These are phyloP conservation scores for Aspergillus neotritici DNA, from an alignment of 2,329 filamentous ascomycete species.

Conservation along the genomic window DNA sequence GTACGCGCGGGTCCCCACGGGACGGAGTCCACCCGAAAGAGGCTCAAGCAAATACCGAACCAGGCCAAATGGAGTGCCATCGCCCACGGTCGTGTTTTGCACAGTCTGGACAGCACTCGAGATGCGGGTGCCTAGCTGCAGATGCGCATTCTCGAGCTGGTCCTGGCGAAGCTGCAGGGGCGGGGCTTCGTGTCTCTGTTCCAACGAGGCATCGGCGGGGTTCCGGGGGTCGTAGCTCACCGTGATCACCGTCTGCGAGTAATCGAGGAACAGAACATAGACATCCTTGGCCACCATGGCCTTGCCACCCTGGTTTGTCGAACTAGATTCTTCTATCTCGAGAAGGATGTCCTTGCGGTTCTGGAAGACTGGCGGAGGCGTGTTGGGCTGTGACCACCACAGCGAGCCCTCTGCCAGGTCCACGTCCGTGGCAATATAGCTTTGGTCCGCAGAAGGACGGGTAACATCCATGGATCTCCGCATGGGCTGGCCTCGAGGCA, in stretches of 20 bases:
- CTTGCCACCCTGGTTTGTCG: slow-evolving; percentile 63
- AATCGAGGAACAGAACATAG: slow-evolving; percentile 88
- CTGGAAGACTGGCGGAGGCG: slow-evolving; percentile 74
- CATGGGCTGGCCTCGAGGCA: slow-evolving; percentile 48
- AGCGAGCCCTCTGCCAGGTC: slow-evolving; percentile 67
- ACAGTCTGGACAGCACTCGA: slow-evolving; percentile 63
- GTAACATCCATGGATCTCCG: slow-evolving; percentile 68
- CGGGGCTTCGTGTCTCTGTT: slow-evolving; percentile 81
- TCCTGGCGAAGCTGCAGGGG: slow-evolving; percentile 81
- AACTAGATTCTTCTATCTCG: slow-evolving; percentile 72
- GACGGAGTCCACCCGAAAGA: slow-evolving; percentile 66
- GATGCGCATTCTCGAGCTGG: slow-evolving; percentile 81
- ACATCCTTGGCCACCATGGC: slow-evolving; percentile 71
- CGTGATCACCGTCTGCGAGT: slow-evolving; percentile 87
- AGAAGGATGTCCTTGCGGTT: slow-evolving; percentile 75
- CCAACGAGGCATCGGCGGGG: slow-evolving; percentile 64
- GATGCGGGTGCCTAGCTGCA: slow-evolving; percentile 73
- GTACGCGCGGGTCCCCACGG: slow-evolving; percentile 83
- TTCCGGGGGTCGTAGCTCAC: slow-evolving; percentile 72
- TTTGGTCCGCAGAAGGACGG: slow-evolving; percentile 68
- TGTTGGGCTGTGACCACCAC: slow-evolving; percentile 84
- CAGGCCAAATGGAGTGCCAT: slow-evolving; percentile 73
- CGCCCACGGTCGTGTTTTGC: slow-evolving; percentile 75
- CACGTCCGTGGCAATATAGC: slow-evolving; percentile 81
- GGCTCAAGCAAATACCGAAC: slow-evolving; percentile 73